These are phyloP conservation scores for Solanum chacoense DNA, from an alignment of 305 asterid genomes.

Conservation along the genomic window DNA sequence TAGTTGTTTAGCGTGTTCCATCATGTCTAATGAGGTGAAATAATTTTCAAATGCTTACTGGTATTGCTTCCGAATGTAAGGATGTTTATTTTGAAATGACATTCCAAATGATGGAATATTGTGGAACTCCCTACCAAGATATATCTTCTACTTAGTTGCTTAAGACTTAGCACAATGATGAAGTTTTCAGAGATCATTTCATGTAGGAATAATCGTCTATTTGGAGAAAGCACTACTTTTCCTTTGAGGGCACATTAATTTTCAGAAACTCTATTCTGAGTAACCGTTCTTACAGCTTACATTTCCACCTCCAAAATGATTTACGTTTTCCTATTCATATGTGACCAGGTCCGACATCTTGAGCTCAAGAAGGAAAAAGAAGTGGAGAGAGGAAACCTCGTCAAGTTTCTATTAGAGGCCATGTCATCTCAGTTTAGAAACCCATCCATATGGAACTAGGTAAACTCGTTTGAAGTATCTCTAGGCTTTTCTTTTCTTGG, in stretches of 20 bases:
- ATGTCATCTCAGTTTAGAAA: slow-evolving; percentile 78
- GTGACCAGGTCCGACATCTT: slow-evolving; percentile 74
- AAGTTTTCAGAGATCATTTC: not conserved
- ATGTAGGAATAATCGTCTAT: not conserved
- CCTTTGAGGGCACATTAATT: not conserved
- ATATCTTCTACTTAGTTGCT: not conserved
- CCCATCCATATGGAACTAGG: slow-evolving; percentile 83
- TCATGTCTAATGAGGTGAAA: not conserved
- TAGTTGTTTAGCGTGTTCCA: not conserved
- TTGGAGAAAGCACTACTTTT: not conserved
- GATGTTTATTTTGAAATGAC: not conserved
- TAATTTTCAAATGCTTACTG: not conserved
- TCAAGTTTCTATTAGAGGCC: slow-evolving; percentile 70
- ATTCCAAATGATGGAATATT: not conserved
- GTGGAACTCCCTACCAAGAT: not conserved
- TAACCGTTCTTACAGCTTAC: not conserved
- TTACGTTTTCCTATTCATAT: not conserved
- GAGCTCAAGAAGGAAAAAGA: slow-evolving; percentile 88
- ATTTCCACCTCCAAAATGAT: not conserved
- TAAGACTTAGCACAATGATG: not conserved
- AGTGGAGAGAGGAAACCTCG: slow-evolving; percentile 56
- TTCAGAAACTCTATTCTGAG: not conserved
- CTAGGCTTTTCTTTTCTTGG: not conserved
- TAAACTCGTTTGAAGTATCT: not conserved
- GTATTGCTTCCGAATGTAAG: not conserved